A percentile compares a stretch with the other conserved stretches of the same genome.
Evolutionary conservation across 225 moss, liverwort and hornwort genomes (phyloP).

Genomic region (Ulota crispa): DNA sequence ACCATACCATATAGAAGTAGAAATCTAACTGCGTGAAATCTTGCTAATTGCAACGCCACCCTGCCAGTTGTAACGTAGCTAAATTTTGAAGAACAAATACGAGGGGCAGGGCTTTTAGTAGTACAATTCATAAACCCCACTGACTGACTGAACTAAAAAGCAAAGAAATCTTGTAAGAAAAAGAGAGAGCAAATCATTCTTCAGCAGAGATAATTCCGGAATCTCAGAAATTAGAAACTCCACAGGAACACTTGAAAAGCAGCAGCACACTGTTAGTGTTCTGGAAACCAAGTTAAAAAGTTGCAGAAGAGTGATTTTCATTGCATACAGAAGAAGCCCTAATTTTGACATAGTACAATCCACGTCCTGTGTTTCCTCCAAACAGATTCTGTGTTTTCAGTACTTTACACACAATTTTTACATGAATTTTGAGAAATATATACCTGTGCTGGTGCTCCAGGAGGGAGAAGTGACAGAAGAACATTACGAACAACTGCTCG

Average conservation of each 20-base stretch:
- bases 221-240: neutral
- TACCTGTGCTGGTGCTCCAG: slow-evolving; percentile 89
- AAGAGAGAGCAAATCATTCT: neutral
- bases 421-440: neutral
- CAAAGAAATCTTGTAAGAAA: neutral
- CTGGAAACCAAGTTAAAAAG: neutral
- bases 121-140: neutral
- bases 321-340: neutral
- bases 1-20: neutral
- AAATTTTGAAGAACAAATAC: neutral
- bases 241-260: neutral
- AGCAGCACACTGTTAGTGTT: neutral
- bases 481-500: slow-evolving; percentile 85
- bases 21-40: neutral
- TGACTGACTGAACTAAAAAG: neutral
- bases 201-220: neutral
- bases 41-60: neutral
- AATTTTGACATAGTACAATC: neutral
- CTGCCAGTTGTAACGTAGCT: neutral
- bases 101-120: too few species aligned
- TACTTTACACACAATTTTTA: neutral
- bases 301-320: neutral
- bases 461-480: slow-evolving; percentile 85
- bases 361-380: neutral
- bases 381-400: neutral